Base-by-base conservation (phyloP, 352 stramenopile species). In the Globisporangium middletonii region DNA sequence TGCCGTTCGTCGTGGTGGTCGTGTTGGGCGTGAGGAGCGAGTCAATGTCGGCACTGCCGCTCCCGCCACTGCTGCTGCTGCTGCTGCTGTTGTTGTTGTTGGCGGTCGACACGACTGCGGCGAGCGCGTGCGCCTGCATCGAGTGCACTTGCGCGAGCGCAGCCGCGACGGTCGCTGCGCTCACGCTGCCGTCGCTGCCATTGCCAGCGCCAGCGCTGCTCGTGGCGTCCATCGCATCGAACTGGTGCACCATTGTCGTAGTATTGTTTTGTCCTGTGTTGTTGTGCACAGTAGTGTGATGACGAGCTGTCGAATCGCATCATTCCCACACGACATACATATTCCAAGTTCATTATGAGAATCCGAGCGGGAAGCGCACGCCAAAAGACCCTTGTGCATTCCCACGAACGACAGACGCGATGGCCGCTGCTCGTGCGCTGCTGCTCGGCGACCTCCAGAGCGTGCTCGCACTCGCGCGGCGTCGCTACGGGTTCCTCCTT, bases 381-480 rank as follows among this genome's bases (percentile, higher is more conserved):
- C 18, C 18, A 18, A 46, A 46, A 19, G 41, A 38, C 33, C 11
- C 33, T 38, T 12, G 7, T 9, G 9, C 33, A 38, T 38, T 38
- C 33, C 23, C 9, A 51, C 23, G 46, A 23, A 37, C 23, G 19
- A 51, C 26, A 15, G 12, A 43, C 28, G 37, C 35, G 60, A 60
- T 53, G 43, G 61, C 62, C 12, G 64, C 63, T 46, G 65, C 65
- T 50, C 77, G 79, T 42, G 70, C 69, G 18, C 72, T 85, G 65
- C 64, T 90, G 49, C 66, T 90, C 62, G 79, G 80, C 71, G 80
- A 87, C 63, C 81, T 90, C 57, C 80, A 90, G 72, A 73, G 71
- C 71, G 76, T 88, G 38, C 37, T 88, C 64, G 83, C 77, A 58
- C 64, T 90, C 38, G 80, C 74, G 16, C 54, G 80, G 23, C 68